Evolutionary conservation across 768 basidiomycete genomes (phyloP), one percentile per base, ranked within the genome.

Genomic region (Tricholoma matsutake): DNA sequence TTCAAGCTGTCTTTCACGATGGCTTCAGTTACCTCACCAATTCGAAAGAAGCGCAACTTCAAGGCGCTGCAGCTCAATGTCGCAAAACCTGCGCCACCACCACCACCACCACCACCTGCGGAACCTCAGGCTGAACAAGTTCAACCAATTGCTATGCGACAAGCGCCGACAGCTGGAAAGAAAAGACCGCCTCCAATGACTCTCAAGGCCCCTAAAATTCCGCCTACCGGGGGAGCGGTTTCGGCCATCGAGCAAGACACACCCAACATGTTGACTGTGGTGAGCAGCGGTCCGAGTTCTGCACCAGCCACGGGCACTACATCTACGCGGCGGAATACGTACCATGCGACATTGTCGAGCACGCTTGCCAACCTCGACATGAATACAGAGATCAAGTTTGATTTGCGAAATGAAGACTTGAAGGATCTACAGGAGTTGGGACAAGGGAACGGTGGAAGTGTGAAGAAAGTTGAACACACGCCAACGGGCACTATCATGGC

Each of bases 391-490:
- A 87, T 87, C 72, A 92, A 92, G 75, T 88, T 83, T 66, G 91
- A 96, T 69, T 76, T 98, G 66, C 81, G 86, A 67, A 87, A 89
- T 66, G 95, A 96, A 72, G 97, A 98, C 72, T 78, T 99, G 71
- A 89, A 89, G 75, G 91, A 96, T 65, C 71, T 98, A 51, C 84
- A 86, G 57, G 97, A 99, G 74, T 82, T 99, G 3, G 97, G 97
- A 3, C 88, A 92, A 65, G 97, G 97, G 3, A 98, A 98, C 69
- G 96, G 97, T 1, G 97, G 97, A 57, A 97, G 96, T 58, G 97
- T 99, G 53, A 95, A 95, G 75, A 92, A 91, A 76, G 96, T 97
- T 16, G 87, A 96, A 74, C 97, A 99, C 71, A 81, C 85, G 13
- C 94, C 94, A 11, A 93, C 94, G 32, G 88, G 89, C 39, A 94